Evolutionary conservation across 345 rosid genomes (phyloP), one percentile per base, ranked within the genome.

Genomic region (Balakata baccata): DNA sequence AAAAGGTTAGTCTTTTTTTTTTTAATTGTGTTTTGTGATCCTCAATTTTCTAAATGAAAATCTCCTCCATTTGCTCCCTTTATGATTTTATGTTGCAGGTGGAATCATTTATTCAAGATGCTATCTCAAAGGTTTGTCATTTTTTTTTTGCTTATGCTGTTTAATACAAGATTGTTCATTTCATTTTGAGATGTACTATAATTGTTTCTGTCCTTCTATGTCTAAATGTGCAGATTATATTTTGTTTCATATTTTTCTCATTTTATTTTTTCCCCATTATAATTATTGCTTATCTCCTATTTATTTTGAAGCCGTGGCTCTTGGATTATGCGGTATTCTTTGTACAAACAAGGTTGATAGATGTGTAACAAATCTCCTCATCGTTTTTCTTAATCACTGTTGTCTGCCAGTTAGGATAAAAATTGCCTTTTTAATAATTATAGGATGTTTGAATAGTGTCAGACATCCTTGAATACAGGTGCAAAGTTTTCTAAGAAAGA

Each of bases 41-140:
- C 67, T 68, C 53, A 56, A 13, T 4, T 58, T 43, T 51, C 72
- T 46, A 52, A 76, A 70, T 56, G 54, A 29, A 22, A 53, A 50
- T 70, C 68, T 65, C 3, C 75, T 22, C 52, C 63, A 8, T 77
- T 66, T 77, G 79, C 16, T 72, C 75, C 69, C 71, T 70, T 74
- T 51, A 52, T 74, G 69, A 59, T 77, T 77, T 60, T 77, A 73
- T 29, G 52, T 71, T 73, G 75, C 90, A 95, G 99, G 98, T 95
- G 69, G 99, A 95, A 76, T 76, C 87, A 61, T 89, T 88, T 60
- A 82, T 95, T 76, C 75, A 90, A 80, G 99, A 95, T 85, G 98
- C 98, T 63, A 74, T 89, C 68, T 81, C 90, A 64, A 92, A 95
- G 98, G 99, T 95, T 66, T 71, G 84, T 75, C 69, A 75, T 69